Evolutionary conservation across 2,329 filamentous ascomycete species (phyloP), one percentile per base, ranked within the genome.

Genomic region (Apiospora phragmitis): DNA sequence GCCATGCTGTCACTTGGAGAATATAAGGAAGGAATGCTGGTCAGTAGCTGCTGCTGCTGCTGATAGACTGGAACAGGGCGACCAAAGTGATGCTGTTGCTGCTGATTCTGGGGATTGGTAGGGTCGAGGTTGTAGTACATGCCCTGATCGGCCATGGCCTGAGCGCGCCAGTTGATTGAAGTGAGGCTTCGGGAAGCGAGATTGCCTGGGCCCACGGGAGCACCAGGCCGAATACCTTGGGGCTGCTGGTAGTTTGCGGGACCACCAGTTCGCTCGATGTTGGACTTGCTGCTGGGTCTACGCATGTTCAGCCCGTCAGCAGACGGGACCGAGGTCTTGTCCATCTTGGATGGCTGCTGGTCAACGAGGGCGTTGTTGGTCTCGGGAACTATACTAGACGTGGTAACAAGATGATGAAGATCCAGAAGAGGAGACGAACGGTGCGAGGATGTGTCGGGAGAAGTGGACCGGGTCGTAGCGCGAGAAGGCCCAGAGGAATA

Each of bases 161-260:
- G 74, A 26, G 74, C 29, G 70, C 77, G 72, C 78, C 78, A 79
- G 77, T 80, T 80, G 71, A 74, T 70, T 21, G 78, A 79, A 66
- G 74, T 73, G 69, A 78, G 71, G 70, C 74, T 72, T 43, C 77
- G 75, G 41, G 73, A 43, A 43, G 69, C 29, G 55, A 62, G 55
- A 62, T 62, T 62, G 12, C 18, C 59, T 29, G 68, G 21, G 24
- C 49, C 14, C 68, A 69, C 32, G 69, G 70, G 67, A 74, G 74
- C 65, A 74, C 68, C 69, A 9, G 75, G 42, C 69, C 76, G 69
- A 18, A 72, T 43, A 45, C 43, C 45, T 32, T 70, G 71, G 32
- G 72, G 73, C 6, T 65, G 71, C 43, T 74, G 75, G 65, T 72
- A 68, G n/a, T 72, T 74, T 51, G 43, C 72, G 5, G 42, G 45